Percentiles rank a stretch among this genome's conserved stretches.
phyloP scores from a whole-genome alignment of 2,329 filamentous ascomycete species.

The Pseudogymnoascus sp. region DNA sequence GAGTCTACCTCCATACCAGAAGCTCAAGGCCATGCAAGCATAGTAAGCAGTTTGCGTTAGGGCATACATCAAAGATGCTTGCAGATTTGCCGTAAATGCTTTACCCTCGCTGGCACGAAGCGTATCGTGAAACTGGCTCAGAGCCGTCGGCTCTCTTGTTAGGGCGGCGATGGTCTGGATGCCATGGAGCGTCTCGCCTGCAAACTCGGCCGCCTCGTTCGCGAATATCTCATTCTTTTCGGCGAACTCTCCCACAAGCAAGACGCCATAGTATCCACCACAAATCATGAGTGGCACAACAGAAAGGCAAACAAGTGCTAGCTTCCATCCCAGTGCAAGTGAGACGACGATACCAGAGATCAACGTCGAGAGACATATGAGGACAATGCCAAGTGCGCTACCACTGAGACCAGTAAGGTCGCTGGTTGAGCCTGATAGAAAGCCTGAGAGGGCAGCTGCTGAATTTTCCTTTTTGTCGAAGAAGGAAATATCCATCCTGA shows the following conservation, averaged over 20 bases:
- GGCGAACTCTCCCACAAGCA: conserved; percentile 31
- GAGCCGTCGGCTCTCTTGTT: conserved; percentile 32
- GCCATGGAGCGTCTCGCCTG: conserved; percentile 37
- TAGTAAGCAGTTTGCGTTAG: conserved; percentile 29
- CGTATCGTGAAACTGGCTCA: conserved; percentile 28
- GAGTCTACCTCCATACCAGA: conserved; percentile 60
- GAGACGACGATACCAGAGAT: conserved; percentile 15
- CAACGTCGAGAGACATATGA: conserved; percentile 33
- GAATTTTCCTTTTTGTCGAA: conserved; percentile 29
- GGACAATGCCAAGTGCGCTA: conserved; percentile 34
- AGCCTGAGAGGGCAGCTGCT: conserved; percentile 28
- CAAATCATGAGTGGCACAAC: conserved; percentile 24
- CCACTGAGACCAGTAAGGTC: conserved; percentile 39
- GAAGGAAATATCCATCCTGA: conserved; percentile 35
- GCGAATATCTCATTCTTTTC: conserved; percentile 23
- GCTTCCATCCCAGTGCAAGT: conserved; percentile 36
- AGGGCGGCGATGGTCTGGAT: conserved; percentile 39
- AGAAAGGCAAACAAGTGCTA: conserved; percentile 31
- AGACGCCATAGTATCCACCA: conserved; percentile 32
- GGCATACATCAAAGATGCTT: conserved; percentile 21
- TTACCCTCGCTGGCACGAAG: conserved; percentile 20
- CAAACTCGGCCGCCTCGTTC: conserved; percentile 34
- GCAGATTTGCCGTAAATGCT: conserved; percentile 10
- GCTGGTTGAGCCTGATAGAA: conserved; percentile 28
- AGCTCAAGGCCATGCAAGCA: conserved; percentile 28